Conservation (phyloP, 2,329 filamentous ascomycete genomes). For the Colletotrichum sp. region DNA sequence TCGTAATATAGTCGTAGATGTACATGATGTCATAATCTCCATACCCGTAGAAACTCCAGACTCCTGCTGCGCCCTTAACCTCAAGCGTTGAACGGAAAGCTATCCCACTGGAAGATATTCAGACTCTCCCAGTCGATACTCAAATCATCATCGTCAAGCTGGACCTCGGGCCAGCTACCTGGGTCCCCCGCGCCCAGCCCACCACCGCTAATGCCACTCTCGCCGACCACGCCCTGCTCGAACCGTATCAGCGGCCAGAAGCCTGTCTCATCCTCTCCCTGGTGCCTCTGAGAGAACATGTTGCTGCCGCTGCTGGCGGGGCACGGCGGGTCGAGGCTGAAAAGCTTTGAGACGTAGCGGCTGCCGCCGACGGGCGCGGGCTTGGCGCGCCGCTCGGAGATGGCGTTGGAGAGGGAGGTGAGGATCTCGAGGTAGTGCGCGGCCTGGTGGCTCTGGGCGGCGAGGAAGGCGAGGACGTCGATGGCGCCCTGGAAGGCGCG, state of each 20-base stretch:
- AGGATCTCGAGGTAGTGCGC: constrained; percentile 63
- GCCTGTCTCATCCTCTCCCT: neutral
- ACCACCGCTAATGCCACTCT: fast-evolving
- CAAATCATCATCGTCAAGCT: neutral
- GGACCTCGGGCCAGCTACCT: neutral
- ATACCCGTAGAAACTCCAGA: neutral
- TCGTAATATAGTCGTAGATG: neutral
- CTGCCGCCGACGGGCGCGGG: constrained; percentile 25
- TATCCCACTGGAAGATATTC: neutral
- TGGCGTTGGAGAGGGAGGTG: constrained; percentile 47
- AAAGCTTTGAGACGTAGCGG: constrained; percentile 31
- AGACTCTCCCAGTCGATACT: neutral
- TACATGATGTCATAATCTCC: neutral
- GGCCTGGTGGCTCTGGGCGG: constrained; percentile 49
- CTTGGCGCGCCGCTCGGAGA: constrained; percentile 41
- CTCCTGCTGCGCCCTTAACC: neutral
- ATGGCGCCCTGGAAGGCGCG: constrained; percentile 54
- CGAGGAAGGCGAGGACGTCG: constrained; percentile 48
- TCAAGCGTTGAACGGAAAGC: neutral
- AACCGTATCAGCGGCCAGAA: neutral
- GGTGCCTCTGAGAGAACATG: neutral
- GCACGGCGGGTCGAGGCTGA: constrained; percentile 21
- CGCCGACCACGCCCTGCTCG: neutral
- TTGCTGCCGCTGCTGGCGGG: neutral
- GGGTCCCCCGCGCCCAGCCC: neutral